Percentiles rank a stretch among this genome's conserved stretches.
These are phyloP conservation scores for Lactarius indigo DNA, from an alignment of 768 basidiomycete genomes.

Conservation along the genomic window DNA sequence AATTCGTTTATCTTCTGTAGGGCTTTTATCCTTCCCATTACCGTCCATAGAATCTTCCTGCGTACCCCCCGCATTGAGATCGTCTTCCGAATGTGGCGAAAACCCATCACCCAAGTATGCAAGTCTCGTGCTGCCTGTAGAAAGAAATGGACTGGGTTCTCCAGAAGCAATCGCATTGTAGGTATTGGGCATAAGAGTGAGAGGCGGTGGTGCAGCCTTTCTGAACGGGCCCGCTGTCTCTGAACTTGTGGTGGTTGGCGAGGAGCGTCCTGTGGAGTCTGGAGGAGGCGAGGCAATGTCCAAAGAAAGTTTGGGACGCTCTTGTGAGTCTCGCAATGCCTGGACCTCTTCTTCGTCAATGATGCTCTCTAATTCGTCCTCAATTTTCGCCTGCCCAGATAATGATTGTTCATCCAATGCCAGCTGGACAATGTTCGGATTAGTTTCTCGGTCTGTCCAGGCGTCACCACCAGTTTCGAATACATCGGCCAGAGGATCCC, in stretches of 20 bases:
- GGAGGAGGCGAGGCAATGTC: slow-evolving; percentile 41
- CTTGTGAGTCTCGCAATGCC: slow-evolving; percentile 27
- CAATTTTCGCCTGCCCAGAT: slow-evolving; percentile 28
- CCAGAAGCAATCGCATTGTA: slow-evolving; percentile 35
- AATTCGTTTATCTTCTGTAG: slow-evolving; percentile 43
- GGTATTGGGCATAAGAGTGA: slow-evolving; percentile 36
- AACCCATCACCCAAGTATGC: slow-evolving; percentile 44
- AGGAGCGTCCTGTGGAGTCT: slow-evolving; percentile 34
- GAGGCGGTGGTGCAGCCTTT: slow-evolving; percentile 55
- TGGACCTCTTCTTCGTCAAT: slow-evolving; percentile 41
- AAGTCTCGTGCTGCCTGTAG: slow-evolving; percentile 39
- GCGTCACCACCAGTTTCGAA: slow-evolving; percentile 65
- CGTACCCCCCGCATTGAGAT: slow-evolving; percentile 22
- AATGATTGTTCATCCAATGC: slow-evolving; percentile 46
- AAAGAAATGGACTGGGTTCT: slow-evolving; percentile 36
- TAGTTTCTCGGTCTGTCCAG: slow-evolving; percentile 42
- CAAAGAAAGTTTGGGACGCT: slow-evolving; percentile 34
- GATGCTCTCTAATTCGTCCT: slow-evolving; percentile 37
- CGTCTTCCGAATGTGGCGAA: slow-evolving; percentile 25
- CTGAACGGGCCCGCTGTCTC: slow-evolving; percentile 23
- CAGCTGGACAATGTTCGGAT: slow-evolving; percentile 51
- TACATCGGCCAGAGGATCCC: slow-evolving; percentile 56
- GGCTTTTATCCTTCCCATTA: slow-evolving; percentile 30
- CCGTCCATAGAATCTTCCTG: background rate
- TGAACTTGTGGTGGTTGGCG: slow-evolving; percentile 32